These are phyloP conservation scores for Claviceps spartinae DNA, from an alignment of 2,329 filamentous ascomycete species.

Conservation along the genomic window DNA sequence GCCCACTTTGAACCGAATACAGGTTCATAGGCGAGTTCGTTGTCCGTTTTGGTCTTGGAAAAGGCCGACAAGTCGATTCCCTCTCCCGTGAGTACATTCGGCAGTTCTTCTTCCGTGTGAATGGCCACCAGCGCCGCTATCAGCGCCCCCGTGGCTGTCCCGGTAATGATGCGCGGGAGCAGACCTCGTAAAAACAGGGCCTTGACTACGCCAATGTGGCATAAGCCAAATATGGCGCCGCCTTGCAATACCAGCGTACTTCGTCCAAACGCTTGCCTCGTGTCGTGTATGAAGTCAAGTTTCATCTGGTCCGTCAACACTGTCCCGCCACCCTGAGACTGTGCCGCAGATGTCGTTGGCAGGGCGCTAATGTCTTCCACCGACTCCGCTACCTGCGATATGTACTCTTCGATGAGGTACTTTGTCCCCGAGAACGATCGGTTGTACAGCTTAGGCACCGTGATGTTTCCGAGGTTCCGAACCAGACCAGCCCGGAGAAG, in stretches of 20 bases:
- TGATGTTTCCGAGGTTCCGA: constrained; percentile 85
- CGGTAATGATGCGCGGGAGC: constrained; percentile 79
- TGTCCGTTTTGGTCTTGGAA: constrained; percentile 24
- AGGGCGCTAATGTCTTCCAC: constrained; percentile 62
- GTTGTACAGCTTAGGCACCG: constrained; percentile 67
- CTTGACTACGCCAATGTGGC: constrained; percentile 82
- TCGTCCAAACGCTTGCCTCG: constrained; percentile 74
- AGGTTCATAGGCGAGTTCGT: constrained; percentile 21
- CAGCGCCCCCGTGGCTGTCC: constrained; percentile 78
- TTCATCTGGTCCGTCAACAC: constrained; percentile 60
- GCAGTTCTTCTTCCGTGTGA: constrained; percentile 74
- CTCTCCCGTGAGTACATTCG: constrained; percentile 61
- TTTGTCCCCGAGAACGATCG: constrained; percentile 81
- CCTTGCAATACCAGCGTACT: constrained; percentile 79
- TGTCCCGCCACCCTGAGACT: constrained; percentile 20
- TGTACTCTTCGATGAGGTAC: constrained; percentile 80
- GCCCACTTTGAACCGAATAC: constrained; percentile 31
- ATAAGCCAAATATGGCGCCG: constrained; percentile 81
- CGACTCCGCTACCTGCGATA: constrained; percentile 68
- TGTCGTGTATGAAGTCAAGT: constrained; percentile 75
- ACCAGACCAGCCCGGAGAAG: constrained; percentile 67
- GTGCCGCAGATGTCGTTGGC: constrained; percentile 36
- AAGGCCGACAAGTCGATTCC: constrained; percentile 77
- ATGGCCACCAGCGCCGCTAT: constrained; percentile 81
- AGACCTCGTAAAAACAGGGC: constrained; percentile 69